Base-by-base conservation (phyloP, 352 stramenopile genomes). In the Phytopythium helicoides region DNA sequence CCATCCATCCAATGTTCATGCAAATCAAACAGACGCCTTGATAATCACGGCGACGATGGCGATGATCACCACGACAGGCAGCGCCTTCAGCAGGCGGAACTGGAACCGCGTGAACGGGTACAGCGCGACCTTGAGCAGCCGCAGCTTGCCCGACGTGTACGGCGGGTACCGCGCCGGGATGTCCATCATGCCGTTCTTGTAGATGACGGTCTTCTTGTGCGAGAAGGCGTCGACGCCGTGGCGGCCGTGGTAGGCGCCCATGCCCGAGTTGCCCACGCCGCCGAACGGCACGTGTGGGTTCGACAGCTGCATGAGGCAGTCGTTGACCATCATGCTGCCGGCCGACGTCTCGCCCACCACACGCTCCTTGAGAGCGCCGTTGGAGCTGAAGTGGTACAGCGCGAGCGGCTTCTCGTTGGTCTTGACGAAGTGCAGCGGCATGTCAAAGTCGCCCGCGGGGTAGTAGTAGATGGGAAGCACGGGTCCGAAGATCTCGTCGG, bases 401-500 rank as follows among this genome's bases (percentile, higher is more conserved):
- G 87, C 66, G 12, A 98, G 68, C 4, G 92, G 90, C 48, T 94
- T 96, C 5, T 86, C 64, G 25, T 60, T 61, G 19, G 35, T n/a
- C 21, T 47, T 67, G 34, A 86, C 57, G 26, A 75, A 74, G 47
- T 51, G 54, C 22, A 84, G 69, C 6, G 73, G 45, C 16, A 60
- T 47, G 10, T 71, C 46, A 28, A 84, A 37, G 18, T 75, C 40
- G 23, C 55, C 66, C 21, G 60, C 37, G 8, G 50, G 34, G 50
- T 87, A 91, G 64, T 91, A 93, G 33, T 95, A 72, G 40, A 99
- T 91, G 1, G 95, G 91, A 40, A 99, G 59, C 36, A 99, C 54
- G 3, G 96, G 96, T 5, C 96, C 95, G 71, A 99, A 99, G 19
- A 98, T 92, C 68, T 99, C 95, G 42, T 98, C 91, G 16, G 71